Conservation (phyloP, 2,329 filamentous ascomycete genomes). For the Penicillium rolfsii region DNA sequence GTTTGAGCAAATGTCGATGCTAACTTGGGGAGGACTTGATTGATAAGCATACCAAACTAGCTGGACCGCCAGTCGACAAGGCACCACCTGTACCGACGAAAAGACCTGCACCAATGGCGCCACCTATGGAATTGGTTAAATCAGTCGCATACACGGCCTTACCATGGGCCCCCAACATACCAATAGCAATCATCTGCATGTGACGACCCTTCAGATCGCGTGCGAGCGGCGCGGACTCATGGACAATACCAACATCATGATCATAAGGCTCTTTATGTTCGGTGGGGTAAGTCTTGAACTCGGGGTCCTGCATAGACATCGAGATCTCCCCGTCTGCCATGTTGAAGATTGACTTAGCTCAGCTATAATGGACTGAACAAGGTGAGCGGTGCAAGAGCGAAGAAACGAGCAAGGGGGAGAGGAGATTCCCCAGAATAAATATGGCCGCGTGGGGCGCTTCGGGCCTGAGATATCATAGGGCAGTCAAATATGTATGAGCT, state of each 20-base stretch:
- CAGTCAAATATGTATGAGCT: no score
- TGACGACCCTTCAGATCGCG: background rate
- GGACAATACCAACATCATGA: background rate
- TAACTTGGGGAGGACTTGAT: background rate
- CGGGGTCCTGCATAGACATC: background rate
- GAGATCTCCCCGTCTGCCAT: background rate
- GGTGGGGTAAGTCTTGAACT: background rate
- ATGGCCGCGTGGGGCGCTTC: no score
- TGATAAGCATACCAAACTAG: background rate
- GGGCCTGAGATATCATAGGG: no score
- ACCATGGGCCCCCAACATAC: background rate
- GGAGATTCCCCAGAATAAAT: no score
- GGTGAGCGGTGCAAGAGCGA: background rate
- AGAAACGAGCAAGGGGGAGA: background rate
- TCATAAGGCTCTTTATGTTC: background rate
- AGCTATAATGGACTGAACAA: background rate
- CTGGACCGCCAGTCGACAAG: background rate
- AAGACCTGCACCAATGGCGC: background rate
- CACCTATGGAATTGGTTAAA: background rate
- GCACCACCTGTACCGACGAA: background rate
- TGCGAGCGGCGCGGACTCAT: background rate
- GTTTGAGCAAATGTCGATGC: background rate
- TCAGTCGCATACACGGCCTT: background rate
- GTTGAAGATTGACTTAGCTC: background rate
- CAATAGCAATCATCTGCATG: constrained; percentile 8